phyloP scores from a whole-genome alignment of 768 basidiomycete genomes.

The Hebeloma cylindrosporum region DNA sequence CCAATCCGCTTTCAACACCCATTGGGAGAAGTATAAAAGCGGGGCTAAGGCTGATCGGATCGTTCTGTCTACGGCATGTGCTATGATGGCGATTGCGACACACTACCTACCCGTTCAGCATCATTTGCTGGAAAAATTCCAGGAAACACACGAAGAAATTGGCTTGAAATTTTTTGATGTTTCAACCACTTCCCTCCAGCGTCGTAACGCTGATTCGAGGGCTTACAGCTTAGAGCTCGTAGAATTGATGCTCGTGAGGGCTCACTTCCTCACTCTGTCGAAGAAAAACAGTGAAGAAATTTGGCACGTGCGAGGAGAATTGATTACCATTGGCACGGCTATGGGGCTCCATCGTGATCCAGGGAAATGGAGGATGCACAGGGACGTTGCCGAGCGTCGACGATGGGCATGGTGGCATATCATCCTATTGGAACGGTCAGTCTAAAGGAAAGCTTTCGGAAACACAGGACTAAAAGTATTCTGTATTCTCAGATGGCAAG shows the following conservation, averaged over 20 bases:
- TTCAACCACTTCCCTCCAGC: conserved; percentile 60
- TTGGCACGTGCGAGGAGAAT: conserved; percentile 73
- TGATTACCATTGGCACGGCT: conserved; percentile 73
- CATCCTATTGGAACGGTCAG: conserved; percentile 73
- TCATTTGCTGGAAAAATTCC: conserved; percentile 52
- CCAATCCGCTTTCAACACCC: conserved; percentile 54
- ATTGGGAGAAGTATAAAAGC: conserved; percentile 75
- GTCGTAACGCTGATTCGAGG: conserved; percentile 59
- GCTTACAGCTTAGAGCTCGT: conserved; percentile 71
- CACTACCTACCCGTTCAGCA: conserved; percentile 72
- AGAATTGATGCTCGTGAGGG: conserved; percentile 68
- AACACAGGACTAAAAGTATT: conserved; percentile 11
- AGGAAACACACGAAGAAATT: conserved; percentile 57
- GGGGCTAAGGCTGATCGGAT: conserved; percentile 66
- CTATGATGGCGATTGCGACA: conserved; percentile 71
- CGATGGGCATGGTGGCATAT: conserved; percentile 95
- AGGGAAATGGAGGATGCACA: conserved; percentile 71
- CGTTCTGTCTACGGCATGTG: conserved; percentile 69
- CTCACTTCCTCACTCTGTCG: conserved; percentile 69
- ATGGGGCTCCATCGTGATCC: conserved; percentile 88
- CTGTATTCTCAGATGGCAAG: conserved; percentile 65
- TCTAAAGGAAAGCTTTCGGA: conserved; percentile 9
- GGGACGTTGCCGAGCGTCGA: conserved; percentile 70
- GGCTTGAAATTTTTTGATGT: conserved; percentile 69
- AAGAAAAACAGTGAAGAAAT: conserved; percentile 82